Conservation (phyloP, 257 asterid species). For the Solanum pinnatisectum region DNA sequence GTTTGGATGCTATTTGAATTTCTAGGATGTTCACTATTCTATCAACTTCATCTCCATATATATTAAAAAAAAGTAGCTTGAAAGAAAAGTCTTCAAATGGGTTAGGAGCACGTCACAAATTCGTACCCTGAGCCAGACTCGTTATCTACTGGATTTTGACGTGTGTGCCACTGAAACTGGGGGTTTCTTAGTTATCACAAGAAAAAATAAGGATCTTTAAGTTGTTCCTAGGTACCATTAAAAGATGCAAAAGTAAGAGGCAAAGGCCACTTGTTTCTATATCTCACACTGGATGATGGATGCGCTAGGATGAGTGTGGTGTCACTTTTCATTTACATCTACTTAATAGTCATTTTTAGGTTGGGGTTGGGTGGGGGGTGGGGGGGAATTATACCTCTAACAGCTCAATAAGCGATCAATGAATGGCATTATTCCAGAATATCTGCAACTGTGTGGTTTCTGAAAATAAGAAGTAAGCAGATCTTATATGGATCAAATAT, state of each 20-base stretch:
- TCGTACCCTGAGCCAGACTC: not conserved
- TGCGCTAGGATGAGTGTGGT: not conserved
- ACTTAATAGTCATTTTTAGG: not conserved
- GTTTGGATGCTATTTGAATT: not conserved
- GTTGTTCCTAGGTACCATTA: not conserved
- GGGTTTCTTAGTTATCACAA: not conserved
- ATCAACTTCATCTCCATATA: not conserved
- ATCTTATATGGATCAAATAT: not conserved
- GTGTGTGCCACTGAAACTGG: not conserved
- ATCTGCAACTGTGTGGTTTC: not conserved
- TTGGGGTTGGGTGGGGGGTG: too few species aligned
- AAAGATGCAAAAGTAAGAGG: not conserved
- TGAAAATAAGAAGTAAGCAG: not conserved
- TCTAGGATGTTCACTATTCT: not conserved
- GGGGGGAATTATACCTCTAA: not conserved
- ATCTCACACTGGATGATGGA: not conserved
- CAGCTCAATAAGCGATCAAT: not conserved
- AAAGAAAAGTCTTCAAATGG: not conserved
- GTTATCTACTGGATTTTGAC: not conserved
- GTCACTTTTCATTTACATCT: not conserved
- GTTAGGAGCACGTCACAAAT: not conserved
- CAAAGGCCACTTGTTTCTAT: not conserved
- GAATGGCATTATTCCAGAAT: not conserved
- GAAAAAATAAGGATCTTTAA: not conserved
- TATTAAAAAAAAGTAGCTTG: not conserved